Conservation (phyloP, 1,284 basidiomycete genomes). For the Microbotryum scabiosae region DNA sequence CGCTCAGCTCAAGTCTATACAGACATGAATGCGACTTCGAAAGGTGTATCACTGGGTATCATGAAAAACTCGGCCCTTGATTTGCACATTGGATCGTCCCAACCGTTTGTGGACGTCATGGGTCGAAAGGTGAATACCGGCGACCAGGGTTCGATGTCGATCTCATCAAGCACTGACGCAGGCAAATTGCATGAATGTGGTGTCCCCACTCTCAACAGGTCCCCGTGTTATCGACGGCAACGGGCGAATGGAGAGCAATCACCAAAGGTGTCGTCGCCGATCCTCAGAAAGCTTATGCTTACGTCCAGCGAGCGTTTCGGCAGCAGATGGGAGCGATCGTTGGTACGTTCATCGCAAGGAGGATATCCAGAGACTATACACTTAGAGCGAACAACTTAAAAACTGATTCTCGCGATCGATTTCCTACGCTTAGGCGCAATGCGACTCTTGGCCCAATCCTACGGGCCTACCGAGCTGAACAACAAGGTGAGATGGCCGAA, state of each 20-base stretch:
- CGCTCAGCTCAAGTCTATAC: constrained; percentile 74
- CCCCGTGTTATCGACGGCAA: constrained; percentile 66
- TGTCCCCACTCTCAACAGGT: constrained; percentile 43
- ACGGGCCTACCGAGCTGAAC: constrained; percentile 57
- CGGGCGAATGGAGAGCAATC: constrained; percentile 70
- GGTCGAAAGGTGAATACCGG: constrained; percentile 52
- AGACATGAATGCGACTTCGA: constrained; percentile 76
- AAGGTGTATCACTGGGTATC: constrained; percentile 72
- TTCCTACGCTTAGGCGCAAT: no score
- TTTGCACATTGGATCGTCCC: constrained; percentile 57
- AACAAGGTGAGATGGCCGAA: constrained; percentile 34
- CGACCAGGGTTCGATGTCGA: no score
- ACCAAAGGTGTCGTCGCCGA: constrained; percentile 56
- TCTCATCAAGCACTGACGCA: no score
- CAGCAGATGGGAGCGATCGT: constrained; percentile 65
- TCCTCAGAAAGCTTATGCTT: constrained; percentile 66
- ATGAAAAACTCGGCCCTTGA: constrained; percentile 52
- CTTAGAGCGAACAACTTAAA: no score
- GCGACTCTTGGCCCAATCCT: constrained; percentile 64
- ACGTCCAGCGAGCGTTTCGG: constrained; percentile 68
- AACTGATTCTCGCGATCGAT: no score
- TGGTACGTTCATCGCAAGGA: no score
- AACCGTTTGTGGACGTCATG: constrained; percentile 85
- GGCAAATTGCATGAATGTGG: constrained; percentile 12
- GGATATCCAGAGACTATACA: no score